Conservation (phyloP, 2,329 filamentous ascomycete genomes). For the Dryadomyces quercus-mongolicae region DNA sequence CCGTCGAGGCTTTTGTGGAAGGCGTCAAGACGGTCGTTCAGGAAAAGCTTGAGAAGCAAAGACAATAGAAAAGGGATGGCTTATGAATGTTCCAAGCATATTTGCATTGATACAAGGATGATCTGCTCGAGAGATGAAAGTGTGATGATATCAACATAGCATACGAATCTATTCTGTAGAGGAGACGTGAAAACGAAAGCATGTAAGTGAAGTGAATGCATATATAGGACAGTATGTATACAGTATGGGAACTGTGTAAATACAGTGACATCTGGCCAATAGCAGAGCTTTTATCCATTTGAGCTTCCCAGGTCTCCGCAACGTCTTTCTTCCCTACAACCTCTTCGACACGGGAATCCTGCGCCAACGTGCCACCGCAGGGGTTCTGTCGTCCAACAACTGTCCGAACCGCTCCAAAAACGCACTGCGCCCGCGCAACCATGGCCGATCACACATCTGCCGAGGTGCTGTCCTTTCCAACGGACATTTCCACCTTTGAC, state of each 20-base stretch:
- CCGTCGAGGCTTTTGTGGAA: conserved; percentile 82
- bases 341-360: too few species aligned
- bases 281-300: neutral
- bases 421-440: neutral
- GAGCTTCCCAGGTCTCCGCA: neutral
- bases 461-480: conserved; percentile 36
- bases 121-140: too few species aligned
- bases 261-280: neutral
- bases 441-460: conserved; percentile 11
- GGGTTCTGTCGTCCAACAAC: too few species aligned
- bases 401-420: too few species aligned
- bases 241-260: neutral
- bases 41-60: conserved; percentile 27
- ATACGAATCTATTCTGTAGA: too few species aligned
- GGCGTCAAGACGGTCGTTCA: conserved; percentile 73
- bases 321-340: neutral
- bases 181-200: too few species aligned
- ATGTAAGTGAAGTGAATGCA: too few species aligned
- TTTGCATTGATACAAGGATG: too few species aligned
- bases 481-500: conserved; percentile 56
- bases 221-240: neutral
- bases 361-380: too few species aligned
- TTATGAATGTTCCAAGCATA: too few species aligned
- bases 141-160: too few species aligned
- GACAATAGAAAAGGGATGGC: conserved; percentile 10